Conservation (phyloP, 768 basidiomycete genomes). For the Albatrellus ellisii region DNA sequence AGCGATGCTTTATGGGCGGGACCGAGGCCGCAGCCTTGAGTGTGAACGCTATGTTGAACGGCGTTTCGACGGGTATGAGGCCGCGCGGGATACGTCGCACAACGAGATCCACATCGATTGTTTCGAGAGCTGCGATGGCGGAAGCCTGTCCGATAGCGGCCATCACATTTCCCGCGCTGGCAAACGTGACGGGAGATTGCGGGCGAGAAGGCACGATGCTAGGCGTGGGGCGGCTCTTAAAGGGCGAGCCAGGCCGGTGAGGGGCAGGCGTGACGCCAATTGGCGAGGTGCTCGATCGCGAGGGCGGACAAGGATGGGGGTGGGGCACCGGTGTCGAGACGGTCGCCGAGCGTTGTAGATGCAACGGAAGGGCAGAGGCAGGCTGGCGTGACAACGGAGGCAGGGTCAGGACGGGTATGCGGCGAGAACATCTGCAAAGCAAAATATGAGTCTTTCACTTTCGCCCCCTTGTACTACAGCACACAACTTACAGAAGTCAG, state of each 20-base stretch:
- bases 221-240: constrained; percentile 22
- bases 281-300: constrained; percentile 46
- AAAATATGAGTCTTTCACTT: too few relatives aligned
- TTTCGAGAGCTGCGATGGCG: constrained; percentile 20
- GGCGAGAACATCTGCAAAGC: constrained; percentile 53
- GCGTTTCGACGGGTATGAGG: constrained; percentile 38
- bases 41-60: constrained; percentile 44
- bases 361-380: constrained; percentile 60
- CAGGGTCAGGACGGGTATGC: constrained; percentile 43
- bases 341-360: constrained; percentile 49
- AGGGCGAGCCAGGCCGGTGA: constrained; percentile 30
- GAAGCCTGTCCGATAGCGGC: constrained; percentile 14
- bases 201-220: constrained; percentile 15
- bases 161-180: constrained; percentile 18
- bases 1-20: constrained; percentile 23
- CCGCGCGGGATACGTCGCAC: constrained; percentile 35
- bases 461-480: constrained; percentile 16
- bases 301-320: constrained; percentile 17
- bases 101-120: constrained; percentile 46
- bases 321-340: constrained; percentile 33
- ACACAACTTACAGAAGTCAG: constrained; percentile 52
- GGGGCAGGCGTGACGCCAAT: constrained; percentile 25
- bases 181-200: constrained; percentile 20
- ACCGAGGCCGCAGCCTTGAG: constrained; percentile 36
- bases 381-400: constrained; percentile 27